Percentiles rank a stretch among this genome's conserved stretches.
Evolutionary conservation across 1,139 yeast species (phyloP).

Genomic region (Candida sp.): DNA sequence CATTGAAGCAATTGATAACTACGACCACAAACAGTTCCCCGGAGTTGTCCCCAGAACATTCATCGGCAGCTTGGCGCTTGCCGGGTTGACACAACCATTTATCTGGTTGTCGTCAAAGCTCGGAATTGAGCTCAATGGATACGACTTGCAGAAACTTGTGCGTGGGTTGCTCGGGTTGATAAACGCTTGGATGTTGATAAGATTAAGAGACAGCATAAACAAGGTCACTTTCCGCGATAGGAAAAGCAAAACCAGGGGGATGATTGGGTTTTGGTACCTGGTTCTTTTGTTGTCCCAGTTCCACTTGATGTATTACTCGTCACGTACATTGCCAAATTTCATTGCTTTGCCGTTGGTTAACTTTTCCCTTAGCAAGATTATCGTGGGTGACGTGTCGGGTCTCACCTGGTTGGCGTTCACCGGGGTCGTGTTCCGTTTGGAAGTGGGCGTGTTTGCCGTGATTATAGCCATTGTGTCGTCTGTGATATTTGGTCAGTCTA

Average conservation of each 20-base stretch:
- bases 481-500: slow-evolving; percentile 48
- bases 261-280: slow-evolving; percentile 60
- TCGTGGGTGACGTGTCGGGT: slow-evolving; percentile 58
- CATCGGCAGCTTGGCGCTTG: slow-evolving; percentile 68
- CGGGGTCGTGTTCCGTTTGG: slow-evolving; percentile 75
- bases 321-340: slow-evolving; percentile 88
- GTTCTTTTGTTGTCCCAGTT: slow-evolving; percentile 69
- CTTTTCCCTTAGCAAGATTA: slow-evolving; percentile 52
- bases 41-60: slow-evolving; percentile 93
- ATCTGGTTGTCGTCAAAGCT: slow-evolving; percentile 24
- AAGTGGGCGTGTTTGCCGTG: slow-evolving; percentile 63
- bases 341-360: slow-evolving; percentile 79
- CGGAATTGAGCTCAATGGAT: slow-evolving; percentile 22
- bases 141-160: slow-evolving; percentile 48
- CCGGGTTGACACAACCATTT: slow-evolving; percentile 38
- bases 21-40: slow-evolving; percentile 81
- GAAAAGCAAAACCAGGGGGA: slow-evolving; percentile 23
- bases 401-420: slow-evolving; percentile 63
- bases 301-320: slow-evolving; percentile 76
- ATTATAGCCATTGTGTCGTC: slow-evolving; percentile 48
- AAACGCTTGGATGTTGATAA: slow-evolving; percentile 39
- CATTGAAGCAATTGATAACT: slow-evolving; percentile 40
- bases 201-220: slow-evolving; percentile 29
- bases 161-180: slow-evolving; percentile 58
- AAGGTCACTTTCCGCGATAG: slow-evolving; percentile 27